Evolutionary conservation across 1,284 basidiomycete species (phyloP).

Genomic region (Mycena citricolor): DNA sequence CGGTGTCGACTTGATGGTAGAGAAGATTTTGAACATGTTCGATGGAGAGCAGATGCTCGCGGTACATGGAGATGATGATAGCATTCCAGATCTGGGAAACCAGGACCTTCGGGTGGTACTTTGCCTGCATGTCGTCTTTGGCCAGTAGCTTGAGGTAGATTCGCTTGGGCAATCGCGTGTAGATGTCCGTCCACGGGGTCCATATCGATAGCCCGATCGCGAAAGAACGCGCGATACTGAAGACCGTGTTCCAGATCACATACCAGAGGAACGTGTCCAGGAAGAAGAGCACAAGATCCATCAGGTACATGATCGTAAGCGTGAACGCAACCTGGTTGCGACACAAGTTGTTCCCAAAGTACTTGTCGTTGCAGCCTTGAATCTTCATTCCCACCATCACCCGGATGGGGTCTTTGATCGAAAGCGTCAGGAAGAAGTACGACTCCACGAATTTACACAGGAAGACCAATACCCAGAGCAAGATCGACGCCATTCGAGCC

Average conservation of each 20-base stretch:
- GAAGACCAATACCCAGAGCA: constrained; percentile 88
- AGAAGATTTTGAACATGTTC: constrained; percentile 93
- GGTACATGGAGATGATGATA: constrained; percentile 99
- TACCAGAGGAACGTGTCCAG: constrained; percentile 98
- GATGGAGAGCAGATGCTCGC: constrained; percentile 93
- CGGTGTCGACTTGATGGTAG: constrained; percentile 90
- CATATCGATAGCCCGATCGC: constrained; percentile 89
- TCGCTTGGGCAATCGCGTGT: constrained; percentile 87
- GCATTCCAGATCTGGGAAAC: constrained; percentile 99
- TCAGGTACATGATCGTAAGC: constrained; percentile 92
- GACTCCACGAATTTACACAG: constrained; percentile 93
- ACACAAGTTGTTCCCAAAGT: constrained; percentile 81
- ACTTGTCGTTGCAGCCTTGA: constrained; percentile 81
- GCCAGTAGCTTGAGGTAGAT: constrained; percentile 93
- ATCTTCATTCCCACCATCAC: constrained; percentile 95
- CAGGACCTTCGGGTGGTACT: constrained; percentile 97
- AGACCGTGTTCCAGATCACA: constrained; percentile 96
- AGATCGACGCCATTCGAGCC: constrained; percentile 71
- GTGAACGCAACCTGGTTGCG: constrained; percentile 90
- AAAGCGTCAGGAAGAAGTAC: constrained; percentile 93
- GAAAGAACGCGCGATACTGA: constrained; percentile 90
- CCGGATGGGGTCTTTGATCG: constrained; percentile 86
- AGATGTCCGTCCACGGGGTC: constrained; percentile 97
- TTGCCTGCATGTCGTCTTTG: constrained; percentile 90
- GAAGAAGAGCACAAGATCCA: constrained; percentile 95